Percentiles rank a stretch among this genome's conserved stretches.
Conservation (phyloP, 805 yeast genomes). For the Vanderwaltozyma verrucispora region DNA sequence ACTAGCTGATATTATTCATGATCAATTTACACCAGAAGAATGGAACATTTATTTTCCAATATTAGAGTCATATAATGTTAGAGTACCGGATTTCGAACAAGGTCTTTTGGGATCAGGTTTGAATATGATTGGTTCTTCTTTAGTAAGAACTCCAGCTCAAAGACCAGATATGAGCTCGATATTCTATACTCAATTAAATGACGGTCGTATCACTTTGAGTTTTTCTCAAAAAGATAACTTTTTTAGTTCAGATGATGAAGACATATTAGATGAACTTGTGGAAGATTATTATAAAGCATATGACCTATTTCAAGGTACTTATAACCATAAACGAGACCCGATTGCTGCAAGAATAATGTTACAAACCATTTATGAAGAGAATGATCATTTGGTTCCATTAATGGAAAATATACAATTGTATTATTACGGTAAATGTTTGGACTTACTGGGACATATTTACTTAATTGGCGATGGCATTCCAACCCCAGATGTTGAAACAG, state of each 20-base stretch:
- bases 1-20: slow-evolving; percentile 34
- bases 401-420: slow-evolving; percentile 22
- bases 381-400: slow-evolving; percentile 8
- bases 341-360: slow-evolving; percentile 34
- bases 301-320: slow-evolving; percentile 49
- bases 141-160: slow-evolving; percentile 27
- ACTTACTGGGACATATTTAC: slow-evolving; percentile 56
- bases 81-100: slow-evolving; percentile 57
- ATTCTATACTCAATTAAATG: slow-evolving; percentile 23
- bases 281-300: slow-evolving; percentile 36
- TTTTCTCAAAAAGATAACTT: slow-evolving; percentile 4
- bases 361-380: slow-evolving; percentile 12
- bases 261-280: slow-evolving; percentile 29
- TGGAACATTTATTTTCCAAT: slow-evolving; percentile 38
- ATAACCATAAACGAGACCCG: slow-evolving; percentile 38
- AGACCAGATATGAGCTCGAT: slow-evolving; percentile 26
- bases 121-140: slow-evolving; percentile 34
- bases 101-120: slow-evolving; percentile 62
- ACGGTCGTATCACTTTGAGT: slow-evolving; percentile 16
- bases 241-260: slow-evolving; percentile 20
- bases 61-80: slow-evolving; percentile 36
- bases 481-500: slow-evolving; percentile 27
- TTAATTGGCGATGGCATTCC: slow-evolving; percentile 61
- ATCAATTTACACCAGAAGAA: slow-evolving; percentile 21
- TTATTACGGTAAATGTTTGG: slow-evolving; percentile 31